phyloP scores from a whole-genome alignment of 202 grass and related monocot genomes.

The Zoysia matrella region DNA sequence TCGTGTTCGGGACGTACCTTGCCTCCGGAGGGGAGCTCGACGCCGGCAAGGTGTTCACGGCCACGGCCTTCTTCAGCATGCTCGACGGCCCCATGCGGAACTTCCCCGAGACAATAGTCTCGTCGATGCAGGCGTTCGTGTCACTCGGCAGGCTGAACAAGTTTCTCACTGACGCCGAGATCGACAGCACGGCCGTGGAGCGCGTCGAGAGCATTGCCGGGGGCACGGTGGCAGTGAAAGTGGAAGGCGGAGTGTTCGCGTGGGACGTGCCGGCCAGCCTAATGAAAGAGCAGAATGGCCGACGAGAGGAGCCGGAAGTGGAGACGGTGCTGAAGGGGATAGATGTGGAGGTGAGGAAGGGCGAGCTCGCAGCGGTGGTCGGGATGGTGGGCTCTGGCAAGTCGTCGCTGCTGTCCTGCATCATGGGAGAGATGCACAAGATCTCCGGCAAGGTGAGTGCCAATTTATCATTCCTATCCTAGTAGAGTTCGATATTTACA shows the following conservation, averaged over 20 bases:
- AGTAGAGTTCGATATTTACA: background rate
- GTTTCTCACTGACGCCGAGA: conserved; percentile 54
- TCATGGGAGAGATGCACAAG: conserved; percentile 77
- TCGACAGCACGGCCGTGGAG: conserved; percentile 44
- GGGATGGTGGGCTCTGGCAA: conserved; percentile 71
- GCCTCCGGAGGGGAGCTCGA: conserved; percentile 46
- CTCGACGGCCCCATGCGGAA: conserved; percentile 55
- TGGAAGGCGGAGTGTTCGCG: conserved; percentile 54
- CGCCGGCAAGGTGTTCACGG: conserved; percentile 71
- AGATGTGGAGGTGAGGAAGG: conserved; percentile 48
- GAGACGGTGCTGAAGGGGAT: conserved; percentile 46
- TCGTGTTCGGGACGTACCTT: conserved; percentile 64
- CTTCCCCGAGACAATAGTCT: conserved; percentile 54
- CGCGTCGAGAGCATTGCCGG: background rate
- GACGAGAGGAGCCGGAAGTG: conserved; percentile 11
- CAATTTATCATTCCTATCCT: background rate
- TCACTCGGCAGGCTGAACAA: conserved; percentile 60
- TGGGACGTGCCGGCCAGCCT: conserved; percentile 40
- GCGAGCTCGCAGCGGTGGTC: conserved; percentile 58
- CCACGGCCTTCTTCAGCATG: conserved; percentile 60
- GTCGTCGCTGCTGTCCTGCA: conserved; percentile 68
- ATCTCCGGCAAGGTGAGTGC: conserved; percentile 57
- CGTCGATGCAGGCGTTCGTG: conserved; percentile 54
- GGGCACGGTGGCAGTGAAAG: conserved; percentile 15
- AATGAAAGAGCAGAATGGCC: background rate